Base-by-base conservation (phyloP, 192 early-diverging fungal species). In the Allomyces macrogynus region DNA sequence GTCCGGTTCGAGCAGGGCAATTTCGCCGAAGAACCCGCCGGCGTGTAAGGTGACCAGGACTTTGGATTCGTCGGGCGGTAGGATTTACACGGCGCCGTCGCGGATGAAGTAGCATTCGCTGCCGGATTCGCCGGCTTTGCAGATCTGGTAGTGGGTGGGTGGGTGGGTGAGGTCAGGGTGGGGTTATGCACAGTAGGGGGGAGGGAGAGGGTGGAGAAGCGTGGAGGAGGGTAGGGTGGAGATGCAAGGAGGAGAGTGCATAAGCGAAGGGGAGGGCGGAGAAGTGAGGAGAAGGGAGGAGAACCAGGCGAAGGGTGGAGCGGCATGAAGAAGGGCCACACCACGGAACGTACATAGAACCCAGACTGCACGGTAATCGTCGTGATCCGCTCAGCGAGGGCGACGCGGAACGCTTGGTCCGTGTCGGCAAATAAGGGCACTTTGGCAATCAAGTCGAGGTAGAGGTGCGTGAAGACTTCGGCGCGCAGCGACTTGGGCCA, bases 401-500 rank as follows among this genome's bases (percentile, higher is more conserved):
- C 43, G 42, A 22, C n/a, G 20, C 64, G 57, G 40, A 70, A 70
- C 22, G 24, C 61, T 0, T 25, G n/a, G 24, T 67, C 68, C 23
- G 67, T 62, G 61, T 43, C 66, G 23, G 70, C n/a, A 43, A 70
- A 70, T 26, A 70, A 49, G 18, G 69, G 69, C 40, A 70, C 49
- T 5, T 44, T 40, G 25, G 23, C 23, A n/a, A 70, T 62, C 12
- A 70, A 62, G 16, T 70, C 62, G 62, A 64, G 62, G 32, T 70
- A 70, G 27, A 70, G 62, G 23, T 70, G 62, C 23, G 44, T 44
- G 8, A 40, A 25, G 11, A 70, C 44, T n/a, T 70, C 67, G 10
- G 63, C 61, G 8, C 24, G 61, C 7, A 70, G 26, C 23, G 24
- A 43, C 20, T 44, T 62, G 23, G 69, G 69, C n/a, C 65, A 24